Evolutionary conservation across 148 eudicot species (phyloP).

Genomic region (Simmondsia chinensis): DNA sequence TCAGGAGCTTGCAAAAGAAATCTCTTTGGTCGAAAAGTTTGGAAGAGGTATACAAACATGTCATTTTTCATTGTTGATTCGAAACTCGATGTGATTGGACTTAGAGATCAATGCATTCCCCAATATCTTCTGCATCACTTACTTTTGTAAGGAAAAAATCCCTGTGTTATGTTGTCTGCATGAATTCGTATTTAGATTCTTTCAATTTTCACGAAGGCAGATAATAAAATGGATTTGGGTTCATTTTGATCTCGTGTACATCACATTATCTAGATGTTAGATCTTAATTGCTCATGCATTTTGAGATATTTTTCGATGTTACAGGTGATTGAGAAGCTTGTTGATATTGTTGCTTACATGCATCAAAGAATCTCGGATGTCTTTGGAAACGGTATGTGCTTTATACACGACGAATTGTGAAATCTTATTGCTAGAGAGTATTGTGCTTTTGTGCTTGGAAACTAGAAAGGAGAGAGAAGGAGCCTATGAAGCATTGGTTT

Average conservation of each 20-base stretch:
- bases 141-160: too few relatives aligned
- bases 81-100: constrained; percentile 1
- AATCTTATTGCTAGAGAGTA: too few relatives aligned
- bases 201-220: too few relatives aligned
- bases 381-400: constrained; percentile 65
- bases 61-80: background rate
- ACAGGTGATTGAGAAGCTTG: constrained; percentile 92
- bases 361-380: constrained; percentile 68
- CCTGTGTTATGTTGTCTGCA: too few relatives aligned
- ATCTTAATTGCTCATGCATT: background rate
- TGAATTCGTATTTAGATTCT: too few relatives aligned
- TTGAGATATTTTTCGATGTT: background rate
- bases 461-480: too few relatives aligned
- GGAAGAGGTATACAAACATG: constrained; percentile 59
- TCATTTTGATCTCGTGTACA: too few relatives aligned
- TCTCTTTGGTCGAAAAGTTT: constrained; percentile 85
- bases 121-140: background rate
- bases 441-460: too few relatives aligned
- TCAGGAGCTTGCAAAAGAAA: constrained; percentile 74
- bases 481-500: too few relatives aligned
- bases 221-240: too few relatives aligned
- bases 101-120: background rate
- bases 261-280: background rate
- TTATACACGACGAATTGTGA: background rate
- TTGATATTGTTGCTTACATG: constrained; percentile 77